Percentiles rank a stretch among this genome's conserved stretches.
Conservation (phyloP, 768 basidiomycete species). For the Pulveroboletus sp. region DNA sequence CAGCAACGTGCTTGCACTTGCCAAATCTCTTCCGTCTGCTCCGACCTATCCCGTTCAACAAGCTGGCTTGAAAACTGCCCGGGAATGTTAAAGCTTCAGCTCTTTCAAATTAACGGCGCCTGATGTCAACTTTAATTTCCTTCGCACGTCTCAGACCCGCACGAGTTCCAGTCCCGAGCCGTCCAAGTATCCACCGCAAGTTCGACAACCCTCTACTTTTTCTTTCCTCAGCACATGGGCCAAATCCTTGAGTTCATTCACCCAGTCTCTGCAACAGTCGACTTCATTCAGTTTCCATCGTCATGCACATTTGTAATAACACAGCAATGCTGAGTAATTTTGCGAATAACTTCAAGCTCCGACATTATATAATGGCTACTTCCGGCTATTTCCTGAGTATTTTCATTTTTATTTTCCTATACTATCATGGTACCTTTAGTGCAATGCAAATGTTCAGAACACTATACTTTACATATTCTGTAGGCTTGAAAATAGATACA, state of each 20-base stretch:
- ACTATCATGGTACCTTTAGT: no score
- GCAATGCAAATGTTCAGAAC: no score
- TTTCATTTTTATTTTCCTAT: no score
- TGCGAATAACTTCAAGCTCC: conserved; percentile 13
- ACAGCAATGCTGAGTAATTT: conserved; percentile 1
- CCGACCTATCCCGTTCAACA: not conserved
- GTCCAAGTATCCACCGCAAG: not conserved
- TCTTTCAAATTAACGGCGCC: conserved; percentile 23
- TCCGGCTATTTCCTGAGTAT: no score
- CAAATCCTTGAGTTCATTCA: no score
- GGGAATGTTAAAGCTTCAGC: conserved; percentile 3
- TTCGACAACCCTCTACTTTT: no score
- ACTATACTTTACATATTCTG: no score
- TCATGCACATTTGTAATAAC: not conserved
- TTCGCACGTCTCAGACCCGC: conserved; percentile 6
- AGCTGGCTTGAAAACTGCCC: not conserved
- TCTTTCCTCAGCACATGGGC: no score
- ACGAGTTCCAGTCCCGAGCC: no score
- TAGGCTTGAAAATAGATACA: no score
- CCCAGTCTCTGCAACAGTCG: not conserved
- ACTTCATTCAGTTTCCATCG: not conserved
- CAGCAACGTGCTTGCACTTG: conserved; percentile 16
- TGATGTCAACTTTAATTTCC: conserved; percentile 9
- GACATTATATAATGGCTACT: not conserved
- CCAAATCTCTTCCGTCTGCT: not conserved